These are phyloP conservation scores for Hippophae rhamnoides DNA, from an alignment of 306 rosid species.

Conservation along the genomic window DNA sequence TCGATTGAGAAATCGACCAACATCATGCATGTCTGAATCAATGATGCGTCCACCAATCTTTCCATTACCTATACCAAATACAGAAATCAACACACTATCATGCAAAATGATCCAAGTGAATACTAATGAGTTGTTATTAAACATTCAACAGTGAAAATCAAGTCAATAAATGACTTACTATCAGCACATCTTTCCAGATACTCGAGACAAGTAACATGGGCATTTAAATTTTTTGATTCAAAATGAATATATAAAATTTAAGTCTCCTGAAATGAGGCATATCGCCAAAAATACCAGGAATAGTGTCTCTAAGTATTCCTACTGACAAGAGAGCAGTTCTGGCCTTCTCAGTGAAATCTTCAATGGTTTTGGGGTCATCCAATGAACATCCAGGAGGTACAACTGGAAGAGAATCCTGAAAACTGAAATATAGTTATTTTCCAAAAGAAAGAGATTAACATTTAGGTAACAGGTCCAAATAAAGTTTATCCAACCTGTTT, in stretches of 20 bases:
- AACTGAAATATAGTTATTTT: slow-evolving; percentile 22
- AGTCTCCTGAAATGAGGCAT: not conserved
- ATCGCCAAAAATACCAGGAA: slow-evolving; percentile 36
- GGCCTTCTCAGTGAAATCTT: slow-evolving; percentile 66
- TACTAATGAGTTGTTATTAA: not conserved
- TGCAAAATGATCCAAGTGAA: not conserved
- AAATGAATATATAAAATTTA: not conserved
- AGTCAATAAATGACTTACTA: not conserved
- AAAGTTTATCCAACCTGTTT: slow-evolving; percentile 59
- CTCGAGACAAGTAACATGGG: not conserved
- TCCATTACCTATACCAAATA: slow-evolving; percentile 49
- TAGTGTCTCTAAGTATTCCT: slow-evolving; percentile 79
- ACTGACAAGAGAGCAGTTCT: slow-evolving; percentile 87
- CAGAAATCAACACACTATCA: slow-evolving; percentile 14
- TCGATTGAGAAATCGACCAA: slow-evolving; percentile 94
- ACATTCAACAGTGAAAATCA: not conserved
- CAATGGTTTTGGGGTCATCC: slow-evolving; percentile 60
- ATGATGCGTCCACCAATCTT: slow-evolving; percentile 66
- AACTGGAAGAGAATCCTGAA: slow-evolving; percentile 80
- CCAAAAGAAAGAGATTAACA: slow-evolving; percentile 11
- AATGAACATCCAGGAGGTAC: slow-evolving; percentile 88
- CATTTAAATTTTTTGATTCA: not conserved
- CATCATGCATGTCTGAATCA: slow-evolving; percentile 96
- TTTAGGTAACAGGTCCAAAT: slow-evolving; percentile 13
- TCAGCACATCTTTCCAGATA: no score